phyloP scores from a whole-genome alignment of 345 rosid species.

The Tarenaya hassleriana region DNA sequence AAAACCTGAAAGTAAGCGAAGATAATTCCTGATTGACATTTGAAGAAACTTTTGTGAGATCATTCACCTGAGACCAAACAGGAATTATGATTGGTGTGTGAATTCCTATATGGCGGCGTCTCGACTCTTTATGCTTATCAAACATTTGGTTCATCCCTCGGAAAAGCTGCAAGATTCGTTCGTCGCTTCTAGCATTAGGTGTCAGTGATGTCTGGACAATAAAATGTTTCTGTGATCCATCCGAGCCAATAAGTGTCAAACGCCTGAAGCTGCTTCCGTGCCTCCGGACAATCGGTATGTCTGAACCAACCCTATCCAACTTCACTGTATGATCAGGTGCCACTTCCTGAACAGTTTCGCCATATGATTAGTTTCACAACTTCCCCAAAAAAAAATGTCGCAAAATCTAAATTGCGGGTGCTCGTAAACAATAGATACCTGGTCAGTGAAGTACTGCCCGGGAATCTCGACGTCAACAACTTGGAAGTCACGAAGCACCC shows the following conservation, averaged over 20 bases:
- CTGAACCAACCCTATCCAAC: slow-evolving; percentile 91
- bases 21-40: no score
- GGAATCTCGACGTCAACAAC: slow-evolving; percentile 99
- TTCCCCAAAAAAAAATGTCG: slow-evolving; percentile 5
- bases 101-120: slow-evolving; percentile 76
- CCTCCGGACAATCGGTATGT: slow-evolving; percentile 89
- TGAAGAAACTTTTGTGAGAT: no score
- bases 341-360: slow-evolving; percentile 54
- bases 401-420: neutral
- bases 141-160: slow-evolving; percentile 98
- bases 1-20: no score
- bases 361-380: slow-evolving; percentile 4
- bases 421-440: slow-evolving; percentile 38
- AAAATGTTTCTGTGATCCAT: slow-evolving; percentile 92
- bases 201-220: slow-evolving; percentile 97
- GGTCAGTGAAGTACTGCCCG: slow-evolving; percentile 93
- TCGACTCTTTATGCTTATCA: slow-evolving; percentile 94
- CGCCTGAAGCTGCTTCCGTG: slow-evolving; percentile 99
- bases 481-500: slow-evolving; percentile 81
- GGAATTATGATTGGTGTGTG: slow-evolving; percentile 96
- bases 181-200: slow-evolving; percentile 96
- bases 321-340: slow-evolving; percentile 89
- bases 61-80: slow-evolving; percentile 99
- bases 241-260: slow-evolving; percentile 88
- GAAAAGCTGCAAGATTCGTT: slow-evolving; percentile 91